phyloP scores from a whole-genome alignment of 306 rosid species.

The Prunus campanulata region DNA sequence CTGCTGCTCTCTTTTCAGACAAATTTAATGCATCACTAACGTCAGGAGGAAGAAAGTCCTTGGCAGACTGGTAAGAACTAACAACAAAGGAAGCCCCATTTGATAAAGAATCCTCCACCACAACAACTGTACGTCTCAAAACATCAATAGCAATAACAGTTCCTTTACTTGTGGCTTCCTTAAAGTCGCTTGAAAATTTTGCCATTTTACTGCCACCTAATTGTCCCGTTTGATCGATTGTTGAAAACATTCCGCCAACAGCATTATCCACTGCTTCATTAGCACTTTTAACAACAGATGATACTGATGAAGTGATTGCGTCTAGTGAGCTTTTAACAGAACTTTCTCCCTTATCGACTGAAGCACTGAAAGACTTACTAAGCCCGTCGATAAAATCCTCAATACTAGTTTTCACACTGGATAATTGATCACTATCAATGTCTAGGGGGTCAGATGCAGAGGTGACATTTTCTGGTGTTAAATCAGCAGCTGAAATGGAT shows the following conservation, averaged over 20 bases:
- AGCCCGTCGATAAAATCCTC: slow-evolving; percentile 42
- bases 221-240: slow-evolving; percentile 65
- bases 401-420: slow-evolving; percentile 45
- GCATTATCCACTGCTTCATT: slow-evolving; percentile 56
- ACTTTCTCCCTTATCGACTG: slow-evolving; percentile 55
- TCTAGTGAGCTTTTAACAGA: slow-evolving; percentile 53
- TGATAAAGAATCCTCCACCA: slow-evolving; percentile 61
- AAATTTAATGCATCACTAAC: slow-evolving; percentile 56
- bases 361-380: slow-evolving; percentile 45
- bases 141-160: slow-evolving; percentile 54
- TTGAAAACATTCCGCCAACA: slow-evolving; percentile 44
- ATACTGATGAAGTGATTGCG: slow-evolving; percentile 43
- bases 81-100: slow-evolving; percentile 60
- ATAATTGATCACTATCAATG: slow-evolving; percentile 35
- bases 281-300: slow-evolving; percentile 47
- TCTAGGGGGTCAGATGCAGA: slow-evolving; percentile 31
- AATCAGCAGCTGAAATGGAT: slow-evolving; percentile 34
- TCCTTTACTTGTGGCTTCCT: slow-evolving; percentile 53
- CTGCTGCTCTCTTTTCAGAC: slow-evolving; percentile 60
- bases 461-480: slow-evolving; percentile 30
- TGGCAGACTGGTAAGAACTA: slow-evolving; percentile 66
- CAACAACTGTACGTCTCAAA: slow-evolving; percentile 55
- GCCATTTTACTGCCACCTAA: slow-evolving; percentile 46
- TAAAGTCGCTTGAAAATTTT: slow-evolving; percentile 55
- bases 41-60: slow-evolving; percentile 69